Evolutionary conservation across 1,284 basidiomycete species (phyloP).

Genomic region (Malassezia caprae): DNA sequence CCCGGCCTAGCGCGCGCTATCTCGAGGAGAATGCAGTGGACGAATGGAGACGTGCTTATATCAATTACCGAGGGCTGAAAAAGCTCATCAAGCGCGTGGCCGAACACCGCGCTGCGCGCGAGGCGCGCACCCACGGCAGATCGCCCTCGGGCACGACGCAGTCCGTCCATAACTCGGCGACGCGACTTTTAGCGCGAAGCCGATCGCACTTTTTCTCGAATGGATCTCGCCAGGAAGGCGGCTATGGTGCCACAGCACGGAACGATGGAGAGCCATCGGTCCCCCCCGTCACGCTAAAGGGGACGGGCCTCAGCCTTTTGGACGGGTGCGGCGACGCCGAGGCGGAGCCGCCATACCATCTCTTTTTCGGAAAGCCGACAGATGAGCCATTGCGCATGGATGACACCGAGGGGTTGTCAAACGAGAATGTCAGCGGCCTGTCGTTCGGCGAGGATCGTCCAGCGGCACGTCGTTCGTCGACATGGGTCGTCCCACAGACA

Average conservation of each 20-base stretch:
- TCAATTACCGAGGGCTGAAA: conserved; percentile 48
- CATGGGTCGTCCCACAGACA: not conserved
- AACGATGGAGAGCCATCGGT: not conserved
- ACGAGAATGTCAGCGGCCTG: not conserved
- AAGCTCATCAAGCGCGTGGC: conserved; percentile 48
- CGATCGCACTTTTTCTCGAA: not conserved
- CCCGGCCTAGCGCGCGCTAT: conserved; percentile 25
- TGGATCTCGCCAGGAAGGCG: not conserved
- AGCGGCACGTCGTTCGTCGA: not conserved
- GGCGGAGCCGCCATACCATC: not conserved
- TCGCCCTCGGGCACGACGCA: not conserved
- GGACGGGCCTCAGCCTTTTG: conserved; percentile 21
- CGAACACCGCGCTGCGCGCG: conserved; percentile 19
- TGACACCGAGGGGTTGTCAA: not conserved
- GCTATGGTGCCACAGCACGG: not conserved
- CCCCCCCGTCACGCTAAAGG: conserved; percentile 20
- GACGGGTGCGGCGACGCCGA: conserved; percentile 3
- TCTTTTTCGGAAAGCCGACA: not conserved
- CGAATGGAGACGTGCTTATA: conserved; percentile 47
- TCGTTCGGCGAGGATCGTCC: not conserved
- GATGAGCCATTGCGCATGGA: not conserved
- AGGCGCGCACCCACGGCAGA: not conserved
- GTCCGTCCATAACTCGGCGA: not conserved
- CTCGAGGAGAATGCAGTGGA: conserved; percentile 41
- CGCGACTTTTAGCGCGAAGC: not conserved